Evolutionary conservation across 139 green algal genomes (phyloP).

Genomic region (Chlamydomonas schloesseri): DNA sequence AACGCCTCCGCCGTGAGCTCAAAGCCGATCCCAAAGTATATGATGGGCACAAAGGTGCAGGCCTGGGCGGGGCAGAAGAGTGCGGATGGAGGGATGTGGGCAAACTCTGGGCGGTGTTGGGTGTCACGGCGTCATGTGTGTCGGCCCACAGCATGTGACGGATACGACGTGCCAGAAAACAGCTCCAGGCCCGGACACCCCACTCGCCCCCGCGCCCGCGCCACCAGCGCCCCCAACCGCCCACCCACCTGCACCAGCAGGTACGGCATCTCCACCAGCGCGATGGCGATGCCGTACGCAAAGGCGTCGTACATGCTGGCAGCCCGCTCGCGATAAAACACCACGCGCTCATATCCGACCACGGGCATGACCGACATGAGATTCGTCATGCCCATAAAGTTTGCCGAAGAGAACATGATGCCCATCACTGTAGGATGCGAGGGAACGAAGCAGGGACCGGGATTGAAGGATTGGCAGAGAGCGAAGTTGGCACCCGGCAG

Average conservation of each 20-base stretch:
- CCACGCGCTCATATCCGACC: slow-evolving; percentile 51
- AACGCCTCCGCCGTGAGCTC: slow-evolving; percentile 17
- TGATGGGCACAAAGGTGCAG: slow-evolving; percentile 68
- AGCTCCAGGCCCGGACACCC: too few species aligned
- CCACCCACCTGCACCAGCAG: slow-evolving; percentile 51
- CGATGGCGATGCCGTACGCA: slow-evolving; percentile 59
- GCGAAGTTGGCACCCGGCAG: too few species aligned
- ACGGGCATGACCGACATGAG: slow-evolving; percentile 55
- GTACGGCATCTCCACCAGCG: slow-evolving; percentile 70
- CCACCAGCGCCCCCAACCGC: too few species aligned
- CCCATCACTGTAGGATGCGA: slow-evolving; percentile 51
- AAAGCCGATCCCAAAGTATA: slow-evolving; percentile 74
- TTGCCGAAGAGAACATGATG: slow-evolving; percentile 55
- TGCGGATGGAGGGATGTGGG: not conserved
- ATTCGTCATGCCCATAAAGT: slow-evolving; percentile 60
- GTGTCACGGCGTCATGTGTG: too few species aligned
- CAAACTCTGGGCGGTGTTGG: too few species aligned
- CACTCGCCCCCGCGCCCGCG: too few species aligned
- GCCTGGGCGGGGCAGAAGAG: slow-evolving; percentile 41
- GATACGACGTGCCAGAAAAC: too few species aligned
- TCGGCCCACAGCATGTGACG: too few species aligned
- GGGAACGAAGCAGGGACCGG: too few species aligned
- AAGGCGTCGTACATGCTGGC: slow-evolving; percentile 48
- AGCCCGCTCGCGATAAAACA: slow-evolving; percentile 50
- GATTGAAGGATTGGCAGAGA: not conserved